Evolutionary conservation across 306 rosid genomes (phyloP).

Genomic region (Mucuna pruriens): DNA sequence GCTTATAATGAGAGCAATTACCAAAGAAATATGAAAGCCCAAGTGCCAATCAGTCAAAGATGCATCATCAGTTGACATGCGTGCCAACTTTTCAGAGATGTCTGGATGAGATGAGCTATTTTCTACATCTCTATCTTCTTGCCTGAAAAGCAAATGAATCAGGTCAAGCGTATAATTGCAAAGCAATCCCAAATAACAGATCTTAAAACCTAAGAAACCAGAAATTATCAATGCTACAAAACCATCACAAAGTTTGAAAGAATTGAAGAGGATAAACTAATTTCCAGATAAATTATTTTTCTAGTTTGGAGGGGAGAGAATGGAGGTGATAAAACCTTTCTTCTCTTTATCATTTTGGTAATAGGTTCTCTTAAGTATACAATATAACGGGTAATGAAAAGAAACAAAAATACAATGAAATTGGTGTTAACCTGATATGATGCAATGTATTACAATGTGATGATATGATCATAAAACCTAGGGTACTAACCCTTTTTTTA

Average conservation of each 20-base stretch:
- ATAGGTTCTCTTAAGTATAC: background rate
- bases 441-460: too few species aligned
- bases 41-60: conserved; percentile 94
- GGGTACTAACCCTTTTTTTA: too few species aligned
- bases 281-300: conserved; percentile 6
- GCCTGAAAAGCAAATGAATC: conserved; percentile 64
- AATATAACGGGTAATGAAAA: background rate
- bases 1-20: conserved; percentile 39
- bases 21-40: conserved; percentile 93
- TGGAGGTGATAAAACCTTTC: background rate
- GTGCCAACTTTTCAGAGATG: conserved; percentile 71
- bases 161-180: conserved; percentile 29
- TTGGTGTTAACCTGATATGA: too few species aligned
- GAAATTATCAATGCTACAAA: conserved; percentile 31
- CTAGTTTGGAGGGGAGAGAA: background rate
- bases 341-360: background rate
- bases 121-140: conserved; percentile 77
- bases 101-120: conserved; percentile 64
- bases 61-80: conserved; percentile 70
- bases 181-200: conserved; percentile 27
- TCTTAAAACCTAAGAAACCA: conserved; percentile 32
- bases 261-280: conserved; percentile 16
- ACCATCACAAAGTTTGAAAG: conserved; percentile 7
- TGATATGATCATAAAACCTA: too few species aligned
- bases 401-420: too few species aligned